Conservation (phyloP, 148 eudicot genomes). For the Polygonum maritimum region DNA sequence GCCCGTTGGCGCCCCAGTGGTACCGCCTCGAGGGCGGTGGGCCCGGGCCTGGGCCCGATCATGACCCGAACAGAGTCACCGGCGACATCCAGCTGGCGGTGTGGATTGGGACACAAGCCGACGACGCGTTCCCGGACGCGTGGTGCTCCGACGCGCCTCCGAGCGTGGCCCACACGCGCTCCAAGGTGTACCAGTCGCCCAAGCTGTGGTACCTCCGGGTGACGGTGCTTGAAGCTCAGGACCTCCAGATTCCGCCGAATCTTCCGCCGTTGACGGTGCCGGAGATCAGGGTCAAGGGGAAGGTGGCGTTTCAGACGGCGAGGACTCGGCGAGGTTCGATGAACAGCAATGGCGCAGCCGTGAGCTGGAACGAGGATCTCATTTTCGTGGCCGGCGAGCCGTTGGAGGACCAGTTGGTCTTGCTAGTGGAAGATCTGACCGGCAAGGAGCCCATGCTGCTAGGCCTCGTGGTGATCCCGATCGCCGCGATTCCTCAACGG, state of each 20-base stretch:
- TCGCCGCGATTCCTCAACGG: conserved; percentile 72
- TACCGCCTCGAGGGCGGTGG: conserved; percentile 67
- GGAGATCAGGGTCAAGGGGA: conserved; percentile 72
- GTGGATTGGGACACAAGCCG: conserved; percentile 95
- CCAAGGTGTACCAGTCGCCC: conserved; percentile 93
- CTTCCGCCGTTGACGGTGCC: conserved; percentile 84
- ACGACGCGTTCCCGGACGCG: conserved; percentile 87
- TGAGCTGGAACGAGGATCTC: conserved; percentile 75
- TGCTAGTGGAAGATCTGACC: conserved; percentile 76
- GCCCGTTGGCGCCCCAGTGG: conserved; percentile 96
- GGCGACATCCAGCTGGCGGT: conserved; percentile 88
- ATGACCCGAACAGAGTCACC: conserved; percentile 31
- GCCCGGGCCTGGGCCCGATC: conserved; percentile 16
- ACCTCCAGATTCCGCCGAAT: conserved; percentile 67
- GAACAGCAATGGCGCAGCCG: conserved; percentile 51
- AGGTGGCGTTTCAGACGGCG: conserved; percentile 66
- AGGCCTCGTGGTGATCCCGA: conserved; percentile 68
- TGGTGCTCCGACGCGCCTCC: conserved; percentile 76
- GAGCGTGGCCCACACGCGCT: conserved; percentile 54
- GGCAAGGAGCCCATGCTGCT: conserved; percentile 59
- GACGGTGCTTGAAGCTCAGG: conserved; percentile 77
- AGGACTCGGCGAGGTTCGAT: conserved; percentile 70
- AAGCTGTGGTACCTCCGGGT: conserved; percentile 79
- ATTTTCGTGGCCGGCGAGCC: conserved; percentile 86
- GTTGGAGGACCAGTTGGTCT: conserved; percentile 59